phyloP scores from a whole-genome alignment of 495 filamentous ascomycete genomes.

The Aspergillus sclerotioniger region DNA sequence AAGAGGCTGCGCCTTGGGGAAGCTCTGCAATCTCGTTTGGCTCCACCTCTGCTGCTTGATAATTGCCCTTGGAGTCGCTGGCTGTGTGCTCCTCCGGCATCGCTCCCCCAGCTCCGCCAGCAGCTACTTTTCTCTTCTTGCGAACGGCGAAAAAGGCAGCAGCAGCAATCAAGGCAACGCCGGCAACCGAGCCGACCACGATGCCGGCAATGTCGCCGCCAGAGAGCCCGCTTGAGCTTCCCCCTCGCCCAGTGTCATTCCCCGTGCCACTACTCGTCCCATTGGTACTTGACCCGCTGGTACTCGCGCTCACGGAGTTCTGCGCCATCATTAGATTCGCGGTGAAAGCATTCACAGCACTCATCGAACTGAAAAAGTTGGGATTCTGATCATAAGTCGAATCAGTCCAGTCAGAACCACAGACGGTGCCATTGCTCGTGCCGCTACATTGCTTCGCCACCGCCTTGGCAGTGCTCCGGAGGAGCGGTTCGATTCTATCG shows the following conservation, averaged over 20 bases:
- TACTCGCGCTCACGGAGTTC: not conserved
- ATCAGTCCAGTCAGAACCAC: not conserved
- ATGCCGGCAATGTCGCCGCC: not conserved
- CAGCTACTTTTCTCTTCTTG: not conserved
- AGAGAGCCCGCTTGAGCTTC: not conserved
- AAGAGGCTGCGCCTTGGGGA: not conserved
- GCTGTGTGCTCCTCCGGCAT: not conserved
- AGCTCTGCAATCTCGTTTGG: not conserved
- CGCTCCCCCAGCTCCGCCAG: not conserved
- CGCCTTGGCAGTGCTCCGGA: not conserved
- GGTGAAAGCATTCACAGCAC: not conserved
- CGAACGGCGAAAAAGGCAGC: not conserved
- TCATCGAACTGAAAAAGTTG: not conserved
- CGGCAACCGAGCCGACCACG: not conserved
- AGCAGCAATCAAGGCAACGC: not conserved
- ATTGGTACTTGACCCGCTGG: not conserved
- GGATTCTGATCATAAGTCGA: not conserved
- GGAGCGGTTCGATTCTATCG: not conserved
- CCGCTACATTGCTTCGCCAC: not conserved
- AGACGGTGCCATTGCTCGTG: not conserved
- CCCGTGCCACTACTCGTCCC: not conserved
- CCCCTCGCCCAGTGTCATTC: not conserved
- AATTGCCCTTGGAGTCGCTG: not conserved
- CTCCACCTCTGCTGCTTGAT: not conserved
- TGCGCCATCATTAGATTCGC: not conserved